Conservation (phyloP, 371 early-diverging fungal species). For the Circinella minor region DNA sequence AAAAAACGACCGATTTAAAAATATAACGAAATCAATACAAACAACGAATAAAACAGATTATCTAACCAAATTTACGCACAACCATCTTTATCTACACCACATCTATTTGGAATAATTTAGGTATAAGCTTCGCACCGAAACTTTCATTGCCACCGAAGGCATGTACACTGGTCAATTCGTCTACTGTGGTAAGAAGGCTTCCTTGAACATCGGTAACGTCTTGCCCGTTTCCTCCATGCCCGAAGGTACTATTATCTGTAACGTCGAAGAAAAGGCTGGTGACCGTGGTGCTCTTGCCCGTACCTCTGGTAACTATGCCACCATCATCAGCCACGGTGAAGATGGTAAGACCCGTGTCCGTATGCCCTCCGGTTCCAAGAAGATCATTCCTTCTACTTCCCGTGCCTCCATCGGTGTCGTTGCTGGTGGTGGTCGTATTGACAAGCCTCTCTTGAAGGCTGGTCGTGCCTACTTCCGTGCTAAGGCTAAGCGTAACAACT, state of each 20-base stretch:
- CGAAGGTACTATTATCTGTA: slow-evolving; percentile 99
- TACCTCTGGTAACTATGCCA: slow-evolving; percentile 98
- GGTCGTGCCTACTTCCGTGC: slow-evolving; percentile 99
- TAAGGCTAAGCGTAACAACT: slow-evolving; percentile 98
- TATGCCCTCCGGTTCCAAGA: slow-evolving; percentile 98
- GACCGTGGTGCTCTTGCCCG: slow-evolving; percentile 99
- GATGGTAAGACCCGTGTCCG: slow-evolving; percentile 97
- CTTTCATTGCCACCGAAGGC: slow-evolving; percentile 99
- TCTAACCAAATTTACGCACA: not conserved
- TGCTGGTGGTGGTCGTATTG: slow-evolving; percentile 99
- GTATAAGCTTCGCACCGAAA: slow-evolving; percentile 91
- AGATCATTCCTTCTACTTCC: slow-evolving; percentile 87
- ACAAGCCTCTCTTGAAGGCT: slow-evolving; percentile 99
- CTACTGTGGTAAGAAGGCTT: slow-evolving; percentile 98
- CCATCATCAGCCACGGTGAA: slow-evolving; percentile 99
- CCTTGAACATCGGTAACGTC: slow-evolving; percentile 96
- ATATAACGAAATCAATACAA: not conserved
- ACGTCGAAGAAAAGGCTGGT: slow-evolving; percentile 97
- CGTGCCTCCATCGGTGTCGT: slow-evolving; percentile 99
- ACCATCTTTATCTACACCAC: no score
- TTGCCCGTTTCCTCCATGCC: slow-evolving; percentile 97
- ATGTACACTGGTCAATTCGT: slow-evolving; percentile 99
- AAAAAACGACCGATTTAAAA: not conserved
- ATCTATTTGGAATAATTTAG: slow-evolving; percentile 34
- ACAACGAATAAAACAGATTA: not conserved